Conservation (phyloP, 768 basidiomycete genomes). For the Panaeolus cyanescens region DNA sequence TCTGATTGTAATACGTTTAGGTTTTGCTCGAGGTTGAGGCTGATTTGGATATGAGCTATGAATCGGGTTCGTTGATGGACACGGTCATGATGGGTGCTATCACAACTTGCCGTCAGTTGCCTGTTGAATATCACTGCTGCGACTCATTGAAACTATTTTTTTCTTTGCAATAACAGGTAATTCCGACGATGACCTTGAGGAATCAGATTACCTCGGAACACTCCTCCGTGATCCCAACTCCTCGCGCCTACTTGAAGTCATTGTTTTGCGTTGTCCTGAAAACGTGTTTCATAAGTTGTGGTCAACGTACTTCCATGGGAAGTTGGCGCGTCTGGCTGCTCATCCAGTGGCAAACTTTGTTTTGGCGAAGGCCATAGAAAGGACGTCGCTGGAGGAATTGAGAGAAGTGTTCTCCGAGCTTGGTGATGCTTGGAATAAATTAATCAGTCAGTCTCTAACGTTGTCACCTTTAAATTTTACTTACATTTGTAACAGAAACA, state of each 20-base stretch:
- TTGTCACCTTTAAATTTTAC: background rate
- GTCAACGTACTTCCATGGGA: slow-evolving; percentile 76
- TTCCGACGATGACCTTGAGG: slow-evolving; percentile 38
- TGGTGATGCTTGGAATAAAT: slow-evolving; percentile 53
- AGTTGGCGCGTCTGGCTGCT: slow-evolving; percentile 67
- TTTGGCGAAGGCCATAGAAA: slow-evolving; percentile 73
- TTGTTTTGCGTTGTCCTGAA: slow-evolving; percentile 64
- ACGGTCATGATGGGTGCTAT: slow-evolving; percentile 76
- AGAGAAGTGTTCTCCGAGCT: slow-evolving; percentile 61
- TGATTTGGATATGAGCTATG: slow-evolving; percentile 57
- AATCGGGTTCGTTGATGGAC: slow-evolving; percentile 79
- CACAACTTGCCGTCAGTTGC: slow-evolving; percentile 58
- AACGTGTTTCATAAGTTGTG: slow-evolving; percentile 69
- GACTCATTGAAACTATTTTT: background rate
- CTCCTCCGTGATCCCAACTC: slow-evolving; percentile 86
- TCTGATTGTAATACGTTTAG: slow-evolving; percentile 37
- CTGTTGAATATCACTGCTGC: background rate
- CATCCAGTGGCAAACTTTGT: slow-evolving; percentile 98
- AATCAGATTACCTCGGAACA: slow-evolving; percentile 79
- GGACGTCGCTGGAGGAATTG: slow-evolving; percentile 60
- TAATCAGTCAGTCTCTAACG: slow-evolving; percentile 61
- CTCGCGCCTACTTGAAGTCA: slow-evolving; percentile 86
- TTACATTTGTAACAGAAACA: slow-evolving; percentile 45
- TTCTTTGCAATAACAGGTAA: slow-evolving; percentile 14
- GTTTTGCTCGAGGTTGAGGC: slow-evolving; percentile 84